Base-by-base conservation (phyloP, 2,329 filamentous ascomycete genomes). In the Fusarium humuli region DNA sequence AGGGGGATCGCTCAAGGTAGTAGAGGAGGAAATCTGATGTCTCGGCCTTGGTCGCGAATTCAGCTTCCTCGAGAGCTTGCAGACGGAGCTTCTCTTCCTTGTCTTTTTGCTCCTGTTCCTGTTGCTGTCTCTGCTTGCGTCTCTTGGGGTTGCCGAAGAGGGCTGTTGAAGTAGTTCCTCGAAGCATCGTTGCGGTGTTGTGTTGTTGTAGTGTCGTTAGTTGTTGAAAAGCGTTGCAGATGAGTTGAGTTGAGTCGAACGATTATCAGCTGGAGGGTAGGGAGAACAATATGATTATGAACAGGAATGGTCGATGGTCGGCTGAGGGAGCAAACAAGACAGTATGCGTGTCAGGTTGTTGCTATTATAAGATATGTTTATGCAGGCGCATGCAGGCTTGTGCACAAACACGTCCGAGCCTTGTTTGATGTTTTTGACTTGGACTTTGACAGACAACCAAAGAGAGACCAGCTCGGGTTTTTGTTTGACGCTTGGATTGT, bases 21-120 rank as follows among this genome's bases (percentile, higher is more conserved):
- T 73, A 73, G 41, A 74, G 59, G 61, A 81, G 74, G 64, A 78
- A 81, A 56, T 78, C 67, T 67, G 67, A 74, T 8, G 79, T 79
- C 57, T 75, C 73, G 30, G 71, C 71, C 53, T 75, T 76, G 29
- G 78, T 76, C 11, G 69, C 72, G 42, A 76, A 76, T 32, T 79
- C 74, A 34, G 75, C 77, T 57, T 79, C 73, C 40, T 75, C 70
- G 25, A 70, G 63, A 29, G 74, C 75, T n/a, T 73, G 70, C 9
- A 42, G 66, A 27, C 70, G 70, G 41, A 73, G 67, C 57, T 71
- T 50, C 41, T 73, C 70, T 57, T 72, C 70, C 23, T 73, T 37
- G 40, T 64, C 61, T 18, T 55, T 67, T 40, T 72, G 62, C 60
- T 75, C 70, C 44, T 72, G 62, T 30, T 75, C 70, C 56, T 73